Base-by-base conservation (phyloP, 306 rosid species). In the Vachellia pachyceras region DNA sequence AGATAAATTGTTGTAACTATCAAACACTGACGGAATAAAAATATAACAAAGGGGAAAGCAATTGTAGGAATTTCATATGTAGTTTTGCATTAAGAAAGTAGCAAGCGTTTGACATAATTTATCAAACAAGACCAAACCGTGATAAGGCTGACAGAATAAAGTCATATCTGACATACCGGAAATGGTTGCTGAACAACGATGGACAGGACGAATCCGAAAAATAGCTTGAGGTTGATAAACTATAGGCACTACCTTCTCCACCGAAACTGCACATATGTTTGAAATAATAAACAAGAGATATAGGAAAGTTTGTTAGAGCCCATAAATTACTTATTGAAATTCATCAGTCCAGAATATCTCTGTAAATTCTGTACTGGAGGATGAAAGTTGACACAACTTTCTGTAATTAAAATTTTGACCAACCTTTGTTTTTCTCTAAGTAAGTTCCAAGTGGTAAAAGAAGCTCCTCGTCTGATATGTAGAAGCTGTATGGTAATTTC, bases 211-310 rank as follows among this genome's bases (percentile, higher is more conserved):
- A 79, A 93, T 93, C 44, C 97, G 84, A 60, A 95, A 95, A 79
- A 95, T 70, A 75, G 97, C 97, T 85, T 93, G 97, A 52, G 99
- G 99, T 82, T 95, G 99, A 87, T 93, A 95, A 86, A 93, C 96
- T 76, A 95, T 90, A 55, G 92, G 84, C 80, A 95, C 84, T 76
- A 86, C 98, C 91, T 91, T 95, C 92, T 95, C 98, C 84, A 93
- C 98, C 55, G 96, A 91, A 81, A 95, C 97, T 95, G 94, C 81
- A 81, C 75, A 60, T 54, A 45, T 78, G 75, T 55, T 54, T 18
- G 81, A 63, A 45, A 63, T 23, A 78, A 42, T 12, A 69, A 69
- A 12, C 20, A 77, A 64, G 12, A 60, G 41, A 67, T 44, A 23
- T 22, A 54, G 17, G 29, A 46, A 35, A 3, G 6, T 4, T 33